Conservation (phyloP, 257 asterid genomes). For the Lavandula angustifolia region DNA sequence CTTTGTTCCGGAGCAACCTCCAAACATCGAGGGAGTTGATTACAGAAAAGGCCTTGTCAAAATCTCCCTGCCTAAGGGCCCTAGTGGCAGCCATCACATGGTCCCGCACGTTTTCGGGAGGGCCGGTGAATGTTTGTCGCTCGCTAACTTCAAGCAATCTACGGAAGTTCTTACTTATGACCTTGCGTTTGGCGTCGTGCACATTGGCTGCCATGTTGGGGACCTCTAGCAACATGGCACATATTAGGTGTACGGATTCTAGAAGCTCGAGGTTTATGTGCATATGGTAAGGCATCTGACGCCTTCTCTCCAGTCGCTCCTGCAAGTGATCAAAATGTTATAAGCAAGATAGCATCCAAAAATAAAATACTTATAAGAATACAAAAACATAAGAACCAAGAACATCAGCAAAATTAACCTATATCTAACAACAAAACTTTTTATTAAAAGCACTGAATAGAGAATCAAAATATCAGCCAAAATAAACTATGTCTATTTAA, state of each 20-base stretch:
- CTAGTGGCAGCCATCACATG: constrained; percentile 94
- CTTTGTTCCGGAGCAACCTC: constrained; percentile 75
- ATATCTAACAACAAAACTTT: background rate
- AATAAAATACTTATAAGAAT: background rate
- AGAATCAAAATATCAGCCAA: too few relatives aligned
- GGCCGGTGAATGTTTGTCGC: constrained; percentile 89
- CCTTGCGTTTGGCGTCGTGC: constrained; percentile 79
- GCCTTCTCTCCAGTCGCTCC: constrained; percentile 95
- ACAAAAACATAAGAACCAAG: background rate
- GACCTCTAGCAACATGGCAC: constrained; percentile 94
- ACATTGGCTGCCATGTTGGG: constrained; percentile 95
- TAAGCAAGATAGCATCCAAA: background rate
- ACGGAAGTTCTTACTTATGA: constrained; percentile 80
- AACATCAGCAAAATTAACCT: background rate
- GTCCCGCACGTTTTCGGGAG: constrained; percentile 96
- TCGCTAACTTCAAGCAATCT: constrained; percentile 79
- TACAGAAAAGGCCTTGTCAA: constrained; percentile 61
- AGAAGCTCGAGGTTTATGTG: constrained; percentile 97
- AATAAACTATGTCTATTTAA: background rate
- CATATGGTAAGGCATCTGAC: constrained; percentile 99
- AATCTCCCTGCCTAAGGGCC: constrained; percentile 85
- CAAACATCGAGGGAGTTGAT: constrained; percentile 79
- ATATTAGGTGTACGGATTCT: constrained; percentile 89
- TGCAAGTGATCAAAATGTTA: constrained; percentile 30
- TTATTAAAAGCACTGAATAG: background rate